These are phyloP conservation scores for Ottelia alismoides DNA, from an alignment of 106 monocot genomes.

Conservation along the genomic window DNA sequence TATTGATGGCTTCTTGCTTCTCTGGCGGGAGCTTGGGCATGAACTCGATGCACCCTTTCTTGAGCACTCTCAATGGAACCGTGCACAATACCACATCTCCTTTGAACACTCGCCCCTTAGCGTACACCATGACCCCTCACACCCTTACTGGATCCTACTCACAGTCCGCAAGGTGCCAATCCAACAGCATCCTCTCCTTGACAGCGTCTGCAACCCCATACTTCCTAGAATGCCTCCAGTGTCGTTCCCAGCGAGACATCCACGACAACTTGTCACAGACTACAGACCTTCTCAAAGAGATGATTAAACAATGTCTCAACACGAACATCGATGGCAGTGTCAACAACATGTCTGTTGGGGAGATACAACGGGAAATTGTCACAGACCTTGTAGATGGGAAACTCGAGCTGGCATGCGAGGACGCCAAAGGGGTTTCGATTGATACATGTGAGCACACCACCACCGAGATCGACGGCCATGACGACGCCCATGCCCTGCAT, in stretches of 20 bases:
- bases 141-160: slow-evolving; percentile 57
- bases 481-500: slow-evolving; percentile 30
- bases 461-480: slow-evolving; percentile 79
- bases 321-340: slow-evolving; percentile 42
- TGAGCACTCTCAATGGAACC: slow-evolving; percentile 79
- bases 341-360: slow-evolving; percentile 60
- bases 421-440: slow-evolving; percentile 89
- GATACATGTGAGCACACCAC: slow-evolving; percentile 88
- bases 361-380: slow-evolving; percentile 86
- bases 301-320: slow-evolving; percentile 73
- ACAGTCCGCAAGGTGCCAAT: slow-evolving; percentile 92
- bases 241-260: slow-evolving; percentile 74
- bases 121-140: slow-evolving; percentile 79
- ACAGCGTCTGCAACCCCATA: slow-evolving; percentile 33
- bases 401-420: slow-evolving; percentile 68
- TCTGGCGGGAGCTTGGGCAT: slow-evolving; percentile 47
- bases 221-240: slow-evolving; percentile 66
- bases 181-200: slow-evolving; percentile 80
- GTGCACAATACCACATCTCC: slow-evolving; percentile 84
- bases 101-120: slow-evolving; percentile 48
- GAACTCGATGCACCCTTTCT: slow-evolving; percentile 65
- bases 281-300: slow-evolving; percentile 86
- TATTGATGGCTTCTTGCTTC: slow-evolving; percentile 73
- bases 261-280: slow-evolving; percentile 48
- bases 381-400: slow-evolving; percentile 84